These are phyloP conservation scores for Bacterosira constricta DNA, from an alignment of 108 stramenopile species.

Conservation along the genomic window DNA sequence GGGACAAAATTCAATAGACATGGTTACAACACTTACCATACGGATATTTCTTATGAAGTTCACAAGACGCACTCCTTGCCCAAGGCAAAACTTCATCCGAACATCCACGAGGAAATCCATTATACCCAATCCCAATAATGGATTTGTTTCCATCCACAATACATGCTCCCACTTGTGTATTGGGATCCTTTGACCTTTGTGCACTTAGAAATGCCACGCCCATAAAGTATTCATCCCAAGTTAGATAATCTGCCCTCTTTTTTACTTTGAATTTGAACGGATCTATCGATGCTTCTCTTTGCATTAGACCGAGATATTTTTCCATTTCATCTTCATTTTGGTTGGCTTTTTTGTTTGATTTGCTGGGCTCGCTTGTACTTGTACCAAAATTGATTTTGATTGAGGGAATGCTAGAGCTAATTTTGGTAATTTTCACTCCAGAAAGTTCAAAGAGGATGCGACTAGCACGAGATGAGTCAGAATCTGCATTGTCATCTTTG, in stretches of 20 bases:
- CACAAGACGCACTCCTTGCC: constrained; percentile 54
- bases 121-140: constrained; percentile 97
- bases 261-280: constrained; percentile 45
- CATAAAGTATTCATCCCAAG: constrained; percentile 98
- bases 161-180: constrained; percentile 95
- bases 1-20: neutral
- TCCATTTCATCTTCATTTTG: constrained; percentile 38
- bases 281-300: constrained; percentile 65
- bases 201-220: constrained; percentile 93
- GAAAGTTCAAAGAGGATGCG: constrained; percentile 86
- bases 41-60: constrained; percentile 93
- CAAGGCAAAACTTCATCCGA: constrained; percentile 94
- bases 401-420: constrained; percentile 21
- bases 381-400: constrained; percentile 30
- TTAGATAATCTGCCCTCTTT: constrained; percentile 58
- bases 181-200: constrained; percentile 96
- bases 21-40: constrained; percentile 46
- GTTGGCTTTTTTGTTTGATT: neutral
- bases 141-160: constrained; percentile 69
- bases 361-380: neutral
- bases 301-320: constrained; percentile 46
- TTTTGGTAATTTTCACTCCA: constrained; percentile 60
- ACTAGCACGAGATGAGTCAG: constrained; percentile 71
- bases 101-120: constrained; percentile 96
- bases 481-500: constrained; percentile 55